Base-by-base conservation (phyloP, 2,329 filamentous ascomycete genomes). In the Emergomyces orientalis region DNA sequence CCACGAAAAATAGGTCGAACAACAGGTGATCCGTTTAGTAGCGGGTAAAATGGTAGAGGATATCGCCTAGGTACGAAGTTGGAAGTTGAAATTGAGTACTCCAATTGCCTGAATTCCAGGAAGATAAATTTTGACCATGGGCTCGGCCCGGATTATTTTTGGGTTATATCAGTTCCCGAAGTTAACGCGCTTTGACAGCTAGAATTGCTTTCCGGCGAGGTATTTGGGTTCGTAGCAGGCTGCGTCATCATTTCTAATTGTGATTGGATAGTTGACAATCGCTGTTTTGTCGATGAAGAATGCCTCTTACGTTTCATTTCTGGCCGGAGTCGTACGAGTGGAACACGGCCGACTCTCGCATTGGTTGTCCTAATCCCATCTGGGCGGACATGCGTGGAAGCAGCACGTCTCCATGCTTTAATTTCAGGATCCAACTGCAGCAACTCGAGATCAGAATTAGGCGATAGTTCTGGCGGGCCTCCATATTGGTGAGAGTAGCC, bases 241-340 rank as follows among this genome's bases (percentile, higher is more conserved):
- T 45, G 57, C 17, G 25, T 30, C 34, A 13, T 17, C 25, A 19
- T 47, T 45, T 59, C 39, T 30, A 25, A 47, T 9, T 59, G 34
- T 11, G 57, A 13, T 37, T 52, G 59, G 8, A 27, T 51, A 14
- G 32, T 60, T 25, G 59, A 19, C 5, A 39, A 1, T 4, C 49
- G 30, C 9, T 51, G 45, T 37, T 37, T 49, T 14, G 19, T n/a
- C 25, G 39, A 45, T 9, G 39, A 47, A 25, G 39, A 32, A 25
- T 45, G 27, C 25, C 34, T 59, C 47, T 45, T 59, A 3, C 56
- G 25, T 59, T 45, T 59, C 56, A 59, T 47, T 59, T 59, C 39
- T 19, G 56, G 56, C 27, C 27, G 56, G 11, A 41, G 56, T 30
- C 56, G 39, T 45, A 45, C 22, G 17, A 32, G 39, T 14, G 41